Base-by-base conservation (phyloP, 108 stramenopile genomes). In the Cyclotella cryptica region DNA sequence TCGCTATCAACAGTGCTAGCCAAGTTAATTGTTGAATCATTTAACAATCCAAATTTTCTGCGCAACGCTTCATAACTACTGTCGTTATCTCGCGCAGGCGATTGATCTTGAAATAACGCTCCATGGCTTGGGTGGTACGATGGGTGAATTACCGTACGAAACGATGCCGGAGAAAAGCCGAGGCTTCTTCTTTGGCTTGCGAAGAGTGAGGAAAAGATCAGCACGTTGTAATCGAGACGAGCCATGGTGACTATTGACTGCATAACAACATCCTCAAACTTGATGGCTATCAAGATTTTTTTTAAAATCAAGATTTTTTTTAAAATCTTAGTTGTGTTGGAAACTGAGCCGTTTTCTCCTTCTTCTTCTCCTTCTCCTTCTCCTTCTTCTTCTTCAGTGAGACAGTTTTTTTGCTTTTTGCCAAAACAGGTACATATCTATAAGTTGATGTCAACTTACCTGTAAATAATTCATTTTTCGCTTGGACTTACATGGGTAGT, bases 21-120 rank as follows among this genome's bases (percentile, higher is more conserved):
- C 35, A 6, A 35, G 35, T 35, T 35, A 35, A 35, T 35, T 35
- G 35, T 35, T 35, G 46, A 21, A 68, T 52, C 30, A 52, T 68
- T 3, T 0, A 52, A n/a, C 0, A 68, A 12, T 30, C 67, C 49
- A 68, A 68, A 68, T 27, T 68, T 68, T 17, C 42, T 28, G 29
- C 67, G 26, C 28, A 68, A 27, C 1, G 67, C 49, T 28, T 68
- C 67, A 35, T 68, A 68, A 27, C 67, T 68, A 15, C 67, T 68
- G 49, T 41, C 67, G 57, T 6, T 51, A 45, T 26, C 30, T 26
- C 35, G 2, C 6, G 35, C 35, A 6, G 35, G 6, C 4, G 55
- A 55, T 55, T 55, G n/a, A 3, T 55, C 55, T 26, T 24, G 22
- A 55, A 21, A 24, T 24, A 55, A n/a, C 11, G 55, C 47, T 49